phyloP scores from a whole-genome alignment of 805 yeast genomes.

The Kluyveromyces starmeri region DNA sequence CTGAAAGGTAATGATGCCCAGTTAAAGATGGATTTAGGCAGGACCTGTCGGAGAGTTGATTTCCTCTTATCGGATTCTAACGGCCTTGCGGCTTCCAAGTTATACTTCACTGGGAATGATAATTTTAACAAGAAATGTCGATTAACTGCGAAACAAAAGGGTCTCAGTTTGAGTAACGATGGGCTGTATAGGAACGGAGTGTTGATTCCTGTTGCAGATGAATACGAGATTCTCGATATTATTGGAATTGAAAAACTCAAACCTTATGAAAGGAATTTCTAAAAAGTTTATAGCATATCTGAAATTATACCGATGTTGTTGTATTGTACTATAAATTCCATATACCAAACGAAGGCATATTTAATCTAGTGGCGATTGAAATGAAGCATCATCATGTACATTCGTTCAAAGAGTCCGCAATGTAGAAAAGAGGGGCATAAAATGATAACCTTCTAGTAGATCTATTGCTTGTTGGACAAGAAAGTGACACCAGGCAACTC shows the following conservation, averaged over 20 bases:
- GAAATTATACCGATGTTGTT: too few species aligned
- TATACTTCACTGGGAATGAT: constrained; percentile 27
- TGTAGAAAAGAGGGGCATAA: too few species aligned
- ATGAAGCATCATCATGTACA: too few species aligned
- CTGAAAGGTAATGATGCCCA: neutral
- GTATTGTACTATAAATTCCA: too few species aligned
- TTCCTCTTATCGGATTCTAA: constrained; percentile 25
- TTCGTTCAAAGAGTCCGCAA: too few species aligned
- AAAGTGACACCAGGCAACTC: constrained; percentile 95
- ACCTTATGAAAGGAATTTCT: constrained; percentile 12
- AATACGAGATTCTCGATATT: constrained; percentile 18
- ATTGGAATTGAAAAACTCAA: constrained; percentile 15
- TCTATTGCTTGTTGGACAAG: constrained; percentile 60
- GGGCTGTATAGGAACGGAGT: constrained; percentile 20
- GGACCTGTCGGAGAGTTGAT: constrained; percentile 25
- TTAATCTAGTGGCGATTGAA: too few species aligned
- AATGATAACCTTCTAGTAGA: too few species aligned
- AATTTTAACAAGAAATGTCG: constrained; percentile 27
- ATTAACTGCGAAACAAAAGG: constrained; percentile 18
- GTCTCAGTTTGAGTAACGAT: constrained; percentile 24
- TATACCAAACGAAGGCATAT: too few species aligned
- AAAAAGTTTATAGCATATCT: neutral
- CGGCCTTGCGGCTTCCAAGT: constrained; percentile 25
- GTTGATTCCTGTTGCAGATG: constrained; percentile 22
- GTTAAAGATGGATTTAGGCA: constrained; percentile 1